These are phyloP conservation scores for Lachancea sp. DNA, from an alignment of 805 yeast species.

Conservation along the genomic window DNA sequence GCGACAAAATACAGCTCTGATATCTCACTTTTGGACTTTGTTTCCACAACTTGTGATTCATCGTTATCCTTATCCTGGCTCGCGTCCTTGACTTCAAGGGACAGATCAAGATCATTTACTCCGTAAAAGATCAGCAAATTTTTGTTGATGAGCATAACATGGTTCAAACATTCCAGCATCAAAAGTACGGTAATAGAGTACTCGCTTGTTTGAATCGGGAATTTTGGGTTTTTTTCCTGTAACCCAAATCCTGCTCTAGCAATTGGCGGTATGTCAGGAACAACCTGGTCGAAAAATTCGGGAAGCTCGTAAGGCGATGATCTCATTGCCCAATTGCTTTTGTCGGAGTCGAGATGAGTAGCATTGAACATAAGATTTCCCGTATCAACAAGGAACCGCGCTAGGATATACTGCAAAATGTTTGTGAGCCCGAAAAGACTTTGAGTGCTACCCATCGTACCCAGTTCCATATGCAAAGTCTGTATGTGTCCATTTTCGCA, in stretches of 20 bases:
- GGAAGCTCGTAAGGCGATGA: slow-evolving; percentile 16
- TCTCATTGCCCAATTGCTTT: slow-evolving; percentile 10
- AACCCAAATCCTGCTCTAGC: slow-evolving; percentile 28
- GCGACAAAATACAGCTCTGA: slow-evolving; percentile 23
- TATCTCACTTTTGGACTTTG: neutral
- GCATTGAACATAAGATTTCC: slow-evolving; percentile 9
- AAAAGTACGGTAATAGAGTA: slow-evolving; percentile 6
- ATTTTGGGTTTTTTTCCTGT: slow-evolving; percentile 9
- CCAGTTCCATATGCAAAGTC: slow-evolving; percentile 18
- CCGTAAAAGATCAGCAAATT: slow-evolving; percentile 17
- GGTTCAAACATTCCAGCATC: slow-evolving; percentile 16
- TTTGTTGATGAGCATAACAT: slow-evolving; percentile 12
- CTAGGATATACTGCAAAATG: slow-evolving; percentile 21
- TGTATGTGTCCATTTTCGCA: slow-evolving; percentile 9
- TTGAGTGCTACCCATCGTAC: slow-evolving; percentile 21
- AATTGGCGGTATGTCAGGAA: slow-evolving; percentile 29
- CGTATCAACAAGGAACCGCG: slow-evolving; percentile 18
- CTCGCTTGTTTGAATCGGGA: slow-evolving; percentile 8
- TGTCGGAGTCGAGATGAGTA: neutral
- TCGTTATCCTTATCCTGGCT: neutral
- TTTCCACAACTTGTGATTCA: neutral
- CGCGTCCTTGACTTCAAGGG: neutral
- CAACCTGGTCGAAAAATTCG: slow-evolving; percentile 20
- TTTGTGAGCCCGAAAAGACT: slow-evolving; percentile 22
- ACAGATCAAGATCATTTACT: neutral